Percentiles rank a stretch among this genome's conserved stretches.
These are phyloP conservation scores for Chloris gayana DNA, from an alignment of 176 grass and related monocot species.

Conservation along the genomic window DNA sequence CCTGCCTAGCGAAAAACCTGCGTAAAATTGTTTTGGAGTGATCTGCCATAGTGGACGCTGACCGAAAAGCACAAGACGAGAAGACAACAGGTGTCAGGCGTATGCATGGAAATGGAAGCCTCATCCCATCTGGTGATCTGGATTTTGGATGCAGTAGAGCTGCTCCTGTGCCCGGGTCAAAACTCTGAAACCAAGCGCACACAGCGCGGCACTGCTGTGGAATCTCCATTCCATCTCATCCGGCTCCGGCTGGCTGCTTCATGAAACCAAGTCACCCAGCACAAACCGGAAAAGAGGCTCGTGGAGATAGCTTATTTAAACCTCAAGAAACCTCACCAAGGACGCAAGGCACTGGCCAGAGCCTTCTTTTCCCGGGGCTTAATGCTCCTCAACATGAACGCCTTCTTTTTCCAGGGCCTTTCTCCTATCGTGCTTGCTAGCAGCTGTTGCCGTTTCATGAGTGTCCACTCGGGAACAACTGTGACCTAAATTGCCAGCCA, in stretches of 20 bases:
- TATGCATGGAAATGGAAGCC: neutral
- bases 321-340: neutral
- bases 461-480: constrained; percentile 8
- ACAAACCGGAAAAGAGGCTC: constrained; percentile 43
- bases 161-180: constrained; percentile 26
- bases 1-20: neutral
- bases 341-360: constrained; percentile 41
- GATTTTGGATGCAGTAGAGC: neutral
- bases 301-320: constrained; percentile 38
- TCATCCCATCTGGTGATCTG: neutral
- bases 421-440: neutral
- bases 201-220: neutral
- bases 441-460: constrained; percentile 36
- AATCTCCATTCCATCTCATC: constrained; percentile 5
- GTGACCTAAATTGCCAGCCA: neutral
- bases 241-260: too few species aligned
- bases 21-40: neutral
- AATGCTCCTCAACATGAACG: constrained; percentile 36
- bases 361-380: constrained; percentile 28
- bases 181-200: neutral
- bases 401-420: too few species aligned
- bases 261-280: constrained; percentile 47
- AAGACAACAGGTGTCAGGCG: neutral
- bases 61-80: neutral
- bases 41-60: neutral